These are phyloP conservation scores for Xylariaceae sp. DNA, from an alignment of 2,329 filamentous ascomycete species.

Conservation along the genomic window DNA sequence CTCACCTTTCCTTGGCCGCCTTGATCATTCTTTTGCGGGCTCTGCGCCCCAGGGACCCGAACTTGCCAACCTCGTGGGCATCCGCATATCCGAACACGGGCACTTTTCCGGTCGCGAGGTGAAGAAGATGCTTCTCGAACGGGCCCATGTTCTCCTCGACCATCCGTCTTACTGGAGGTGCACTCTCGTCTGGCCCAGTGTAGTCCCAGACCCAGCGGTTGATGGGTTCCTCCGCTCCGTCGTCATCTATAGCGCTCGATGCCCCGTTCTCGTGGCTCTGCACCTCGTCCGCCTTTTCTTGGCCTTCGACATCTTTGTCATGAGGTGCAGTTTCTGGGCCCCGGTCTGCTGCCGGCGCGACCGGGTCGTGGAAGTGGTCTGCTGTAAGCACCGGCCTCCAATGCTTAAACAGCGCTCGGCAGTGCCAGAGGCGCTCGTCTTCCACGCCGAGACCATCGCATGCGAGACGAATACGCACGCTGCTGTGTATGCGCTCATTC, in stretches of 20 bases:
- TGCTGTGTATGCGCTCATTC: constrained; percentile 48
- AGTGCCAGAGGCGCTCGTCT: constrained; percentile 40
- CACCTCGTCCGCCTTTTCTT: constrained; percentile 1
- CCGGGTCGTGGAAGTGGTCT: constrained; percentile 26
- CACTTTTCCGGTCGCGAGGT: constrained; percentile 30
- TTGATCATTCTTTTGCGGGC: no score
- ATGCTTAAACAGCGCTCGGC: constrained; percentile 32
- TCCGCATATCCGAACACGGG: constrained; percentile 37
- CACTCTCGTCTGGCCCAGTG: constrained; percentile 32
- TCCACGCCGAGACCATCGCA: constrained; percentile 42
- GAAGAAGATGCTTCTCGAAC: constrained; percentile 42
- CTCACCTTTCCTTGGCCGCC: no score
- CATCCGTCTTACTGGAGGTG: constrained; percentile 35
- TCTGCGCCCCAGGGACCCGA: constrained; percentile 1
- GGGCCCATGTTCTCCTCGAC: constrained; percentile 47
- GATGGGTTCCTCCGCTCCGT: constrained; percentile 5
- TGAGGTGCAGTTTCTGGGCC: constrained; percentile 16
- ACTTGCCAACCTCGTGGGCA: constrained; percentile 13
- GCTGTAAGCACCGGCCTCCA: constrained; percentile 36
- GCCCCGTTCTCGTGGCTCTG: not conserved
- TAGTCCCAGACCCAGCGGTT: constrained; percentile 50
- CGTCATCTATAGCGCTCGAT: constrained; percentile 1
- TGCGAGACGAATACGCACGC: constrained; percentile 41
- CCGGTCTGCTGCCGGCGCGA: constrained; percentile 19
- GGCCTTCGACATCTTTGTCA: not conserved